Evolutionary conservation across 805 yeast genomes (phyloP).

Genomic region (Millerozyma acaciae): DNA sequence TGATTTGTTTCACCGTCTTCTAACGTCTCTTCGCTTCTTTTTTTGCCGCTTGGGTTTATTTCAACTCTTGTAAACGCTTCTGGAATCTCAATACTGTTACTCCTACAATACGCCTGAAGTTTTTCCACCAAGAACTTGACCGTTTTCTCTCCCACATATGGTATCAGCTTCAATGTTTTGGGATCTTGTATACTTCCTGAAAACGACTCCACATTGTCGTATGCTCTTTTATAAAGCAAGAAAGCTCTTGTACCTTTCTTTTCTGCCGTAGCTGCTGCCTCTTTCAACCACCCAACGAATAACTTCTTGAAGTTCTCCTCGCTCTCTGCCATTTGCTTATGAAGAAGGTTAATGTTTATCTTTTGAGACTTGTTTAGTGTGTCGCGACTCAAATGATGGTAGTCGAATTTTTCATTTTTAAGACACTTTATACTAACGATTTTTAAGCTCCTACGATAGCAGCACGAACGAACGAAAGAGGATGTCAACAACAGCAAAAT

Average conservation of each 20-base stretch:
- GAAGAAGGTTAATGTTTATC: too few species aligned
- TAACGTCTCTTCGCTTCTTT: background rate
- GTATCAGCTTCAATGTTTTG: constrained; percentile 53
- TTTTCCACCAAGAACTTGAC: constrained; percentile 46
- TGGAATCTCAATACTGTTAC: constrained; percentile 48
- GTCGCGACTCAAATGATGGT: too few species aligned
- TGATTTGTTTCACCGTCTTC: constrained; percentile 7
- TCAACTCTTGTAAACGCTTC: constrained; percentile 15
- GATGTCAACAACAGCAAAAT: constrained; percentile 10
- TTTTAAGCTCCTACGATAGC: too few species aligned
- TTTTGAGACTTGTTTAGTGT: too few species aligned
- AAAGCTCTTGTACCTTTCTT: constrained; percentile 50
- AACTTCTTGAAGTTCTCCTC: constrained; percentile 48
- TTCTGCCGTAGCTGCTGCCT: constrained; percentile 43
- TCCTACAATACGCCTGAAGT: constrained; percentile 53
- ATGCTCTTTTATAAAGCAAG: constrained; percentile 52
- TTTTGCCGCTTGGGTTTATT: constrained; percentile 6
- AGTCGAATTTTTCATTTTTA: too few species aligned
- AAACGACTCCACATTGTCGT: constrained; percentile 44
- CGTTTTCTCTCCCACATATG: constrained; percentile 70
- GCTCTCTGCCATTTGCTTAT: background rate
- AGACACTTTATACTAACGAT: too few species aligned
- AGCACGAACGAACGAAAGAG: background rate
- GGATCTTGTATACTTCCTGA: constrained; percentile 51
- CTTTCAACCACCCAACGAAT: constrained; percentile 58